These are phyloP conservation scores for Poa pratensis DNA, from an alignment of 176 grass and related monocot genomes.

Conservation along the genomic window DNA sequence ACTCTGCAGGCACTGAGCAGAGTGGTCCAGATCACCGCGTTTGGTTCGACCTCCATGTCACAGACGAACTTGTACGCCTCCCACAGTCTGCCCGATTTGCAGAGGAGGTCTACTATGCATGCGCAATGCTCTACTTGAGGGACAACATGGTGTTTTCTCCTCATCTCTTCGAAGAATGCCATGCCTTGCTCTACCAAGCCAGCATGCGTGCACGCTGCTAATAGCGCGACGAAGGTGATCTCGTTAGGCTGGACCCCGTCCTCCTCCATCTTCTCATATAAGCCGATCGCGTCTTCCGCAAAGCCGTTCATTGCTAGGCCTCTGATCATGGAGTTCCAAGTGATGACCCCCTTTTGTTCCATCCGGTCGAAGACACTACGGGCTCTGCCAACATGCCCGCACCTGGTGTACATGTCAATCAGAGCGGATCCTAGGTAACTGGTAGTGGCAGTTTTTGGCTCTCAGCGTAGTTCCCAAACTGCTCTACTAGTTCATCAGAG, in stretches of 20 bases:
- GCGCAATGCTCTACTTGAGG: conserved; percentile 92
- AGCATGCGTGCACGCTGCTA: conserved; percentile 79
- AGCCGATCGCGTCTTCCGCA: conserved; percentile 52
- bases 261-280: conserved; percentile 56
- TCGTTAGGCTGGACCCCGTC: conserved; percentile 63
- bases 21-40: conserved; percentile 74
- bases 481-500: conserved; percentile 67
- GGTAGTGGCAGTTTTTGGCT: conserved; percentile 50
- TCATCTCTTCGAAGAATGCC: conserved; percentile 63
- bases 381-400: conserved; percentile 67
- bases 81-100: conserved; percentile 63
- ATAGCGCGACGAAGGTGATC: conserved; percentile 67
- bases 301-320: conserved; percentile 79
- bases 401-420: conserved; percentile 83
- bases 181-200: conserved; percentile 74
- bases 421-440: conserved; percentile 68
- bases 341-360: conserved; percentile 70
- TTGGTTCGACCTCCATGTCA: conserved; percentile 74
- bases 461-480: conserved; percentile 70
- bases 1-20: conserved; percentile 73
- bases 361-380: conserved; percentile 61
- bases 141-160: conserved; percentile 32
- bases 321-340: conserved; percentile 92
- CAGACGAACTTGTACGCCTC: conserved; percentile 77
- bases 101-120: conserved; percentile 76